A percentile compares a stretch with the other conserved stretches of the same genome.
Evolutionary conservation across 1,284 basidiomycete species (phyloP).

Genomic region (Moniliella sp.): DNA sequence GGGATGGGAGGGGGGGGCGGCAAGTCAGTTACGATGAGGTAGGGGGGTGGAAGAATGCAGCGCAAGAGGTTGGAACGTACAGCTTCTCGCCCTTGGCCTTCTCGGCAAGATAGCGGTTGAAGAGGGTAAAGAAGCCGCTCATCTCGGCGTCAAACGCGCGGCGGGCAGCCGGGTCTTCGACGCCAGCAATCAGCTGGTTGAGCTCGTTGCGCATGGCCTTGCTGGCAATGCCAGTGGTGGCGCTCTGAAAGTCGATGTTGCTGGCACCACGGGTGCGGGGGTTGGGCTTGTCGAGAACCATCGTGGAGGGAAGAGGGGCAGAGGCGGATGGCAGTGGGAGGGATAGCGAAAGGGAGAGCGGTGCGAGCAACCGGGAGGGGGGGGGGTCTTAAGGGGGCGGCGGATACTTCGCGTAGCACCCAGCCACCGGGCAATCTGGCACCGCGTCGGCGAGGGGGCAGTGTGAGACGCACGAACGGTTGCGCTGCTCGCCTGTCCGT

Average conservation of each 20-base stretch:
- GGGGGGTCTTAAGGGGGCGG: no score
- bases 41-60: background rate
- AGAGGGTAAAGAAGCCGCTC: conserved; percentile 95
- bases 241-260: conserved; percentile 66
- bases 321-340: no score
- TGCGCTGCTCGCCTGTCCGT: no score
- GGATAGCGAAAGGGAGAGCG: no score
- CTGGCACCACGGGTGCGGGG: conserved; percentile 3
- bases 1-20: background rate
- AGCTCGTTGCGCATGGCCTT: conserved; percentile 98
- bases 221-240: conserved; percentile 85
- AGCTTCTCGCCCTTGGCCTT: conserved; percentile 82
- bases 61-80: conserved; percentile 39
- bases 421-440: no score
- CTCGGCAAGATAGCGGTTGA: conserved; percentile 87
- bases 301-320: no score
- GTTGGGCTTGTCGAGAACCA: no score
- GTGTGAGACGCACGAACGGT: no score
- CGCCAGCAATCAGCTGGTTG: conserved; percentile 57
- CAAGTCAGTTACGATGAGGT: background rate
- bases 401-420: no score
- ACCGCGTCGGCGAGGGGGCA: no score
- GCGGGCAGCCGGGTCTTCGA: conserved; percentile 41
- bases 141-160: conserved; percentile 94
- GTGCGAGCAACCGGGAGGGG: no score